Percentiles rank a stretch among this genome's conserved stretches.
Conservation (phyloP, 495 filamentous ascomycete genomes). For the Copromyces sp. region DNA sequence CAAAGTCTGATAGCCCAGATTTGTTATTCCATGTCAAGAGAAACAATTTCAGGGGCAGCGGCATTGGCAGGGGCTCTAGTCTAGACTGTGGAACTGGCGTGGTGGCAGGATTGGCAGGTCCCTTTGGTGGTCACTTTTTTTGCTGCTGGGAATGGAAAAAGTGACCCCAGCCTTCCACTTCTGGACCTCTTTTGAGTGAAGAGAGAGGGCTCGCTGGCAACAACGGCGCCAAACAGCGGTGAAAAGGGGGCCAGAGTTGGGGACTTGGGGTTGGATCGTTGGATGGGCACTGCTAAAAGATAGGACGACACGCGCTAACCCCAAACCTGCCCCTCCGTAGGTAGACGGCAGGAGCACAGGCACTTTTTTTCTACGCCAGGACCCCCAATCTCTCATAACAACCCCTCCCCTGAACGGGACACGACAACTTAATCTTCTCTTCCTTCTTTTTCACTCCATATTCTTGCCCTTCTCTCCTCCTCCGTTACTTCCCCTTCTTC, state of each 20-base stretch:
- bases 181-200: background rate
- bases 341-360: background rate
- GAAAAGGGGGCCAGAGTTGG: background rate
- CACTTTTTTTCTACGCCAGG: background rate
- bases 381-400: background rate
- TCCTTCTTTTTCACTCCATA: background rate
- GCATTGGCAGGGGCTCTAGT: background rate
- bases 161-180: background rate
- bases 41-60: background rate
- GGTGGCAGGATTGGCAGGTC: background rate
- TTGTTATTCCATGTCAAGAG: background rate
- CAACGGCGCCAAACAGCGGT: background rate
- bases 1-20: background rate
- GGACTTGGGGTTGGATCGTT: background rate
- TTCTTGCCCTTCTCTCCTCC: background rate
- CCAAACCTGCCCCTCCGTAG: background rate
- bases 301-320: background rate
- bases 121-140: background rate
- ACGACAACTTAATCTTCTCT: background rate
- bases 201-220: background rate
- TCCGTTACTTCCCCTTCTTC: slow-evolving; percentile 6
- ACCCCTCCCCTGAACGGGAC: background rate
- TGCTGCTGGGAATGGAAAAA: background rate
- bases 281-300: background rate
- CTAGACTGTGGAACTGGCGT: background rate